These are phyloP conservation scores for Karstenula rhodostoma DNA, from an alignment of 2,329 filamentous ascomycete genomes.

Conservation along the genomic window DNA sequence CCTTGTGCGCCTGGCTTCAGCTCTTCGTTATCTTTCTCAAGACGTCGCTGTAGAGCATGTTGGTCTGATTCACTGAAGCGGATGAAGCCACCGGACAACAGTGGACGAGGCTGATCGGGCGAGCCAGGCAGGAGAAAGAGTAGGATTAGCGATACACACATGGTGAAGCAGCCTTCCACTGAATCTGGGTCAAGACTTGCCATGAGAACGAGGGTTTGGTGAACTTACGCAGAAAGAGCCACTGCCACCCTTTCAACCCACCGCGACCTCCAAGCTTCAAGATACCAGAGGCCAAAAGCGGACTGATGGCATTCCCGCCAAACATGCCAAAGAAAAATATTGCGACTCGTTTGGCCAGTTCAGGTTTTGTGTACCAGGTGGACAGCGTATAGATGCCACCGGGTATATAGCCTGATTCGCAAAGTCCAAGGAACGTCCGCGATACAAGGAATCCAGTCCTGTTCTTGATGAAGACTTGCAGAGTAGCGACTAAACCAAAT, in stretches of 20 bases:
- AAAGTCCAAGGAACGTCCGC: slow-evolving; percentile 56
- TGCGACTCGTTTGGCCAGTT: slow-evolving; percentile 58
- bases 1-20: slow-evolving; percentile 47
- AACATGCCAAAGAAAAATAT: slow-evolving; percentile 65
- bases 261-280: slow-evolving; percentile 54
- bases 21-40: slow-evolving; percentile 45
- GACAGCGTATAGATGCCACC: slow-evolving; percentile 62
- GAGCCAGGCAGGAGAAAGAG: slow-evolving; percentile 56
- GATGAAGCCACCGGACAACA: slow-evolving; percentile 51
- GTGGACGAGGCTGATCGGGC: slow-evolving; percentile 51
- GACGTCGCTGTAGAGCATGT: slow-evolving; percentile 44
- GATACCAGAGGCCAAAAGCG: slow-evolving; percentile 59
- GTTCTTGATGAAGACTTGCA: slow-evolving; percentile 49
- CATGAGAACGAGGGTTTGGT: background rate
- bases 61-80: slow-evolving; percentile 48
- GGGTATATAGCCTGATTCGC: slow-evolving; percentile 63
- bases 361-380: slow-evolving; percentile 59
- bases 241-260: slow-evolving; percentile 59
- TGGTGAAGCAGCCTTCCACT: slow-evolving; percentile 58
- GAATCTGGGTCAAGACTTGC: background rate
- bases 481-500: slow-evolving; percentile 57
- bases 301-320: slow-evolving; percentile 59
- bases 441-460: slow-evolving; percentile 56
- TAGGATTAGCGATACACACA: slow-evolving; percentile 51
- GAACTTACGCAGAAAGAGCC: slow-evolving; percentile 58